A percentile compares a stretch with the other conserved stretches of the same genome.
phyloP scores from a whole-genome alignment of 169 alveolate genomes.

The Amoebophrya sp. region DNA sequence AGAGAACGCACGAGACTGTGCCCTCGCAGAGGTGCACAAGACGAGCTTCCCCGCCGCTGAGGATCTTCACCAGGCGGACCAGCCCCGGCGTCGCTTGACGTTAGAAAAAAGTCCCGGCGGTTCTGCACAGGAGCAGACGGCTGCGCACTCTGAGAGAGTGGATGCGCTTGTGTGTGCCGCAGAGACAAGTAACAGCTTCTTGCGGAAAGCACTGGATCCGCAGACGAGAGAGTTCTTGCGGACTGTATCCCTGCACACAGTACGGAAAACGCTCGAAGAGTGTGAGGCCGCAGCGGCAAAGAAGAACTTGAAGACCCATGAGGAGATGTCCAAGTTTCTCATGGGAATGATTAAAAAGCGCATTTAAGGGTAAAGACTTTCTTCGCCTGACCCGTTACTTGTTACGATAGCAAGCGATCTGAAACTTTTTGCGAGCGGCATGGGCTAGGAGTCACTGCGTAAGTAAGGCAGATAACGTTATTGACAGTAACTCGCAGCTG shows the following conservation, averaged over 20 bases:
- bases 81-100: background rate
- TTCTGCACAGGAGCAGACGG: background rate
- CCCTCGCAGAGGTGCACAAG: background rate
- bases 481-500: no score
- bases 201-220: background rate
- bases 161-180: no score
- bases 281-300: background rate
- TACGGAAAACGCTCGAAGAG: background rate
- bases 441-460: no score
- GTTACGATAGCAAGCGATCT: no score
- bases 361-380: background rate
- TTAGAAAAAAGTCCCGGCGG: background rate
- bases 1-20: background rate
- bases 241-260: background rate
- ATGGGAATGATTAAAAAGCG: conserved; percentile 1
- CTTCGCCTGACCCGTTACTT: no score
- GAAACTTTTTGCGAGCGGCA: no score
- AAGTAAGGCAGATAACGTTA: no score
- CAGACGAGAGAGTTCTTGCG: background rate
- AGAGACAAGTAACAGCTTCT: background rate
- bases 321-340: background rate
- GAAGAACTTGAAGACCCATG: background rate
- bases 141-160: background rate
- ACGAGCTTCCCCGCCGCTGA: background rate
- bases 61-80: background rate